Evolutionary conservation across 129 eudicot species (phyloP), one percentile per base, ranked within the genome.

Genomic region (Centella asiatica): DNA sequence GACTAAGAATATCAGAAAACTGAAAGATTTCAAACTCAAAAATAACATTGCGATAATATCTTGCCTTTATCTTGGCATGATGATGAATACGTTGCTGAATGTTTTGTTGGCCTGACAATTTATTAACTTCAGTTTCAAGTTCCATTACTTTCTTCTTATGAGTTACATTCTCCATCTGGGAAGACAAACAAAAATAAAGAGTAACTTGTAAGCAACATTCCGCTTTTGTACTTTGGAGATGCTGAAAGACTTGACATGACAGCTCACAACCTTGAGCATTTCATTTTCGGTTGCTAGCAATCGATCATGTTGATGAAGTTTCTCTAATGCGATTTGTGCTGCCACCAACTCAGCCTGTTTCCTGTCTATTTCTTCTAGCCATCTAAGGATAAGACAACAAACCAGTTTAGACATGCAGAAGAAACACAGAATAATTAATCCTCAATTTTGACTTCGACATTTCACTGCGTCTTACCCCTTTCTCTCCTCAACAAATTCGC

Each of bases 11-110:
- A 25, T 39, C 1, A 17, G 17, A n/a, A 23, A 6, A 56, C 13
- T 17, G 12, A 31, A 1, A 56, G 9, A 29, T 56, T n/a, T 14
- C 1, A 4, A 25, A 15, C 26, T 24, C 10, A 26, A 3, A 54
- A 56, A 22, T 56, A 31, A 31, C 27, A 28, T 48, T 34, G 23
- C 15, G 26, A 59, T 17, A 28, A n/a, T 18, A 20, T 60, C 72
- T 74, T 75, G 66, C 99, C 92, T 93, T 93, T 37, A 93, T 93
- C 80, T 93, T 93, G 51, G 95, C 84, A 68, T 93, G 99, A 69
- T 93, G 99, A 74, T 93, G 96, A 49, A 87, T 93, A 42, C 99
- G 88, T 56, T 93, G 96, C 37, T 93, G 99, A 60, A 93, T 78
- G 67, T 85, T 93, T 69, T 93, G 99, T 64, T 93, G 99, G 18